Base-by-base conservation (phyloP, 2,329 filamentous ascomycete genomes). In the Apiospora pterosperma region DNA sequence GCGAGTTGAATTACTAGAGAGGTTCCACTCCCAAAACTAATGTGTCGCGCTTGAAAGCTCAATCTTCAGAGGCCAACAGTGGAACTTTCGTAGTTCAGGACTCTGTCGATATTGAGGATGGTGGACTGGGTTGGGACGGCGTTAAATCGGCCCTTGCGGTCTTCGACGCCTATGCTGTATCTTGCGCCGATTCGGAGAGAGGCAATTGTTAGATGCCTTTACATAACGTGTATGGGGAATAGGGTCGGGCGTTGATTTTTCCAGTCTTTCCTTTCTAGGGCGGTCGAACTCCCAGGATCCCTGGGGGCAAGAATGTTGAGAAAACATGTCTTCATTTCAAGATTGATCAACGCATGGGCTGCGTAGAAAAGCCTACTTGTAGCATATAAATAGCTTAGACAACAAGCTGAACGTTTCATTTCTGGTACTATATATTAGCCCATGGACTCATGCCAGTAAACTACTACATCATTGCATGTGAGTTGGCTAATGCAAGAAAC, bases 1-100 rank as follows among this genome's bases (percentile, higher is more conserved):
- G 92, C 34, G 95, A 97, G 80, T 81, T 98, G 73, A 96, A 98
- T 78, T 98, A 98, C 75, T 98, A 85, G 48, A 55, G 48, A 55
- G 48, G 48, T 55, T 55, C 28, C 28, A 34, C 48, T 55, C 48
- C 48, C 48, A 19, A 55, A 34, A 55, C 28, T 28, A 34, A 34
- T 21, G 16, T 55, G 48, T 55, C 48, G 48, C 25, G 48, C 48
- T 34, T 34, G 48, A n/a, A 34, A n/a, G 48, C 28, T 34, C 28
- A n/a, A 34, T n/a, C 28, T 55, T 55, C 48, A 55, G 25, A n/a
- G 14, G 25, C 28, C 19, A 28, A 52, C 44, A 52, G 12, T 52
- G 44, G 44, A 16, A 28, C 12, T 8, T 28, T 7, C 23, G 23
- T 25, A 21, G 5, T 48, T 16, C 48, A 31, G 2, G 28, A 19